phyloP scores from a whole-genome alignment of 2,329 filamentous ascomycete genomes.

The Penicillium sumatraense region DNA sequence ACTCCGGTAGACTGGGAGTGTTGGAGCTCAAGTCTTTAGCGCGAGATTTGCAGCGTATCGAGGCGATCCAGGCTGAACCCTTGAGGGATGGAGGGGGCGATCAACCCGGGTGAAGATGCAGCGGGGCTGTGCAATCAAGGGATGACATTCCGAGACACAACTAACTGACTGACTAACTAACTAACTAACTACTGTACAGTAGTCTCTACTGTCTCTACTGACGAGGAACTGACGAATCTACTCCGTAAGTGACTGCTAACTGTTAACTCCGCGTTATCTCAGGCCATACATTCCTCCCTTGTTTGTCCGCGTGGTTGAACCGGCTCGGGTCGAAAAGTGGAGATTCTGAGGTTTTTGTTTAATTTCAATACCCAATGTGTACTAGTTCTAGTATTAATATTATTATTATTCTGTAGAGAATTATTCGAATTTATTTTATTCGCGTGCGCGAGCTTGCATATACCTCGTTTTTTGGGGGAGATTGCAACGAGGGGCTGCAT shows the following conservation, averaged over 20 bases:
- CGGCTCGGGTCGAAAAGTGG: slow-evolving; percentile 22
- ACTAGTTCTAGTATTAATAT: too few species aligned
- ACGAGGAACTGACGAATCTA: too few species aligned
- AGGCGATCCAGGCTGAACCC: neutral
- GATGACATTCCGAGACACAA: slow-evolving; percentile 29
- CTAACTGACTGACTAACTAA: neutral
- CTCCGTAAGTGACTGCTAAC: too few species aligned
- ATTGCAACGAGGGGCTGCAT: slow-evolving; percentile 9
- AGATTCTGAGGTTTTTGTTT: neutral
- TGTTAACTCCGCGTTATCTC: neutral
- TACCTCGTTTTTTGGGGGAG: slow-evolving; percentile 15
- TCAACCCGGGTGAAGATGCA: slow-evolving; percentile 18
- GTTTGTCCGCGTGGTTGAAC: slow-evolving; percentile 18
- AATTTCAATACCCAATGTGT: too few species aligned
- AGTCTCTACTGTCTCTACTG: too few species aligned
- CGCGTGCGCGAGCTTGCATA: slow-evolving; percentile 19
- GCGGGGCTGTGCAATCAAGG: slow-evolving; percentile 31
- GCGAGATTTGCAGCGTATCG: neutral
- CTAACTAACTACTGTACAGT: too few species aligned
- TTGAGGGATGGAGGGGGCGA: neutral
- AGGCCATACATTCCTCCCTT: slow-evolving; percentile 14
- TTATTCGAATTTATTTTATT: slow-evolving; percentile 8
- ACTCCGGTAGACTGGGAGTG: neutral
- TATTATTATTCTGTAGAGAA: neutral
- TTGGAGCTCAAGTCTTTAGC: neutral